A percentile compares a stretch with the other conserved stretches of the same genome.
Evolutionary conservation across 1,284 basidiomycete genomes (phyloP).

Genomic region (Irpex sp.): DNA sequence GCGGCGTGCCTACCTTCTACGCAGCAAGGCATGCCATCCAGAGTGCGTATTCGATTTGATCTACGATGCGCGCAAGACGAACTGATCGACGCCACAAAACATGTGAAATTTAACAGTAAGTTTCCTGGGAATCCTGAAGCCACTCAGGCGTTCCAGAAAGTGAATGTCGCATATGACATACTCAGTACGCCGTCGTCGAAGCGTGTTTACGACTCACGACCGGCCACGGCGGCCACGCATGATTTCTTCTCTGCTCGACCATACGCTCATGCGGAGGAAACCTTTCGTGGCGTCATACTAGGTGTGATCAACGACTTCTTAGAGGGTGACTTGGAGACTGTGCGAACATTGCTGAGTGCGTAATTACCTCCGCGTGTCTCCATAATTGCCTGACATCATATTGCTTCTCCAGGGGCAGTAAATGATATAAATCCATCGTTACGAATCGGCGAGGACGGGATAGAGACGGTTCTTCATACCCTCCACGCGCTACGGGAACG

Average conservation of each 20-base stretch:
- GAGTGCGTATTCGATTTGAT: slow-evolving; percentile 51
- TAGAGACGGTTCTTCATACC: slow-evolving; percentile 59
- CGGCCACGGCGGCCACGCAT: slow-evolving; percentile 38
- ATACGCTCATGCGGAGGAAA: slow-evolving; percentile 63
- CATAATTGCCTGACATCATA: background rate
- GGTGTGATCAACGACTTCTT: slow-evolving; percentile 79
- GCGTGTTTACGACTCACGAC: slow-evolving; percentile 63
- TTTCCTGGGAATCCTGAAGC: slow-evolving; percentile 74
- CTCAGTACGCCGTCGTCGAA: slow-evolving; percentile 70
- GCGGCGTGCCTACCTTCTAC: slow-evolving; percentile 70
- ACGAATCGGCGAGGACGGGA: slow-evolving; percentile 67
- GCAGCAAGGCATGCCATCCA: slow-evolving; percentile 79
- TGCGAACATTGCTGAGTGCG: slow-evolving; percentile 70
- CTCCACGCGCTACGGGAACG: slow-evolving; percentile 64
- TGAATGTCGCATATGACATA: slow-evolving; percentile 79
- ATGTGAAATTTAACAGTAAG: slow-evolving; percentile 48
- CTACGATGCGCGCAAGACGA: slow-evolving; percentile 6
- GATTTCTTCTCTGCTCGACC: slow-evolving; percentile 53
- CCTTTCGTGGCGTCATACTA: slow-evolving; percentile 69
- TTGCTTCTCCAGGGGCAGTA: slow-evolving; percentile 50
- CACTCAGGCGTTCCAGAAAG: slow-evolving; percentile 81
- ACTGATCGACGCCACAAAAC: background rate
- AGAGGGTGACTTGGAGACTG: slow-evolving; percentile 80
- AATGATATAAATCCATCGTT: slow-evolving; percentile 72
- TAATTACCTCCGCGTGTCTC: slow-evolving; percentile 11